A percentile compares a stretch with the other conserved stretches of the same genome.
Conservation (phyloP, 2,329 filamentous ascomycete species). For the Tolypocladium sp. region DNA sequence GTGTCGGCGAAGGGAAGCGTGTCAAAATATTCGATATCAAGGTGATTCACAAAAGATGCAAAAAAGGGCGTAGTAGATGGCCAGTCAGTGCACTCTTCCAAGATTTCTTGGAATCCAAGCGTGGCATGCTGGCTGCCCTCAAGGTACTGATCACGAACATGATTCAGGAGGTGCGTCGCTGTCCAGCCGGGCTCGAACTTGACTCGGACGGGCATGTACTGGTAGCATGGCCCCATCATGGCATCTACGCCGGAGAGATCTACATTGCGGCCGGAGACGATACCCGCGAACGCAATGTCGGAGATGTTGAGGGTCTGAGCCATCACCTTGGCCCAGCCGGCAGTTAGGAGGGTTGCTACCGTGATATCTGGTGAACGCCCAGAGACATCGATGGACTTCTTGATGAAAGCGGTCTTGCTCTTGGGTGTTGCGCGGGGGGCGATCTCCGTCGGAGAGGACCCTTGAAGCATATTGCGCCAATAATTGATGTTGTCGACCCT, state of each 20-base stretch:
- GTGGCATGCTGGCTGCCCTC: conserved; percentile 14
- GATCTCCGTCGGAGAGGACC: not conserved
- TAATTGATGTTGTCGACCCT: not conserved
- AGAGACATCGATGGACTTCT: conserved; percentile 14
- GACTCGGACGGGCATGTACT: conserved; percentile 18
- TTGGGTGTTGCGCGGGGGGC: conserved; percentile 4
- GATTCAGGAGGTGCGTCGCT: conserved; percentile 9
- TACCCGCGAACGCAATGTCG: conserved; percentile 16
- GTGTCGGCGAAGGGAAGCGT: conserved; percentile 15
- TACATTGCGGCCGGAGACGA: conserved; percentile 16
- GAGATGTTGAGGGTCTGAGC: conserved; percentile 9
- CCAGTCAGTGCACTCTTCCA: conserved; percentile 13
- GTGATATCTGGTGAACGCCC: conserved; percentile 13
- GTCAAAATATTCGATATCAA: conserved; percentile 18
- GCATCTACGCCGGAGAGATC: conserved; percentile 11
- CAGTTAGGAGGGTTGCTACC: conserved; percentile 15
- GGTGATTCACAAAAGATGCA: conserved; percentile 16
- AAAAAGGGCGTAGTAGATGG: conserved; percentile 9
- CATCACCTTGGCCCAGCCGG: conserved; percentile 15
- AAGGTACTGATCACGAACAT: conserved; percentile 12
- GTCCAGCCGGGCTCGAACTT: conserved; percentile 13
- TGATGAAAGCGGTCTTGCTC: conserved; percentile 13
- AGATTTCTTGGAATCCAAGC: conserved; percentile 11
- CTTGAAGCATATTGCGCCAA: not conserved
- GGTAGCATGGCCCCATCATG: conserved; percentile 18